Evolutionary conservation across 2,329 filamentous ascomycete genomes (phyloP).

Genomic region (Penicillium sumatraense): DNA sequence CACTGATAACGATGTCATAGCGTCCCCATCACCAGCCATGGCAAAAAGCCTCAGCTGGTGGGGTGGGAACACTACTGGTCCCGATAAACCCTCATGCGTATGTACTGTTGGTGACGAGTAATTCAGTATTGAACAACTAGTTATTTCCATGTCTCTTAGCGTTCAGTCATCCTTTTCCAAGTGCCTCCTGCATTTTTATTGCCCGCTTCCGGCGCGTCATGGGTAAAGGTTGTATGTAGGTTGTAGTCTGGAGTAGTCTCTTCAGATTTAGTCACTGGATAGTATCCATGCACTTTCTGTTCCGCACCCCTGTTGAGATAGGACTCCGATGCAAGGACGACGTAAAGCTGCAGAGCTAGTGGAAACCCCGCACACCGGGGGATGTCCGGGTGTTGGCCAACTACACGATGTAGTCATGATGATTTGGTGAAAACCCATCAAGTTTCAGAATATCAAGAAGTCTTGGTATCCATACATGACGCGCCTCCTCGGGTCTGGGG

Average conservation of each 20-base stretch:
- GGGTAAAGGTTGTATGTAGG: not conserved
- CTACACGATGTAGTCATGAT: not conserved
- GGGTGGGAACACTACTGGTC: not conserved
- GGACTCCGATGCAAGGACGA: slow-evolving; percentile 3
- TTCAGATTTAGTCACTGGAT: not conserved
- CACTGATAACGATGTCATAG: slow-evolving; percentile 20
- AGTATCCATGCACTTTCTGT: not conserved
- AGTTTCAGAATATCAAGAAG: slow-evolving; percentile 5
- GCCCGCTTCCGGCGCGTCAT: slow-evolving; percentile 3
- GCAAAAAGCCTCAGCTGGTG: slow-evolving; percentile 16
- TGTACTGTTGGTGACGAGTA: not conserved
- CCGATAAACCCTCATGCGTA: slow-evolving; percentile 7
- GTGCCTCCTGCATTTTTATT: not conserved
- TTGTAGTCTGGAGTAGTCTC: too few relatives aligned
- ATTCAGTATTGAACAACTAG: not conserved
- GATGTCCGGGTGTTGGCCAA: not conserved
- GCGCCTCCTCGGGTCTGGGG: not conserved
- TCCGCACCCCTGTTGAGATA: not conserved
- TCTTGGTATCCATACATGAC: not conserved
- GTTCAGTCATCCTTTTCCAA: not conserved
- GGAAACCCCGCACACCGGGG: not conserved
- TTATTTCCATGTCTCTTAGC: not conserved
- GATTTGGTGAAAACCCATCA: not conserved
- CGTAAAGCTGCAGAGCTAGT: slow-evolving; percentile 3
- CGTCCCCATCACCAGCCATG: slow-evolving; percentile 4